Evolutionary conservation across 1,284 basidiomycete species (phyloP).

Genomic region (Malassezia globosa): DNA sequence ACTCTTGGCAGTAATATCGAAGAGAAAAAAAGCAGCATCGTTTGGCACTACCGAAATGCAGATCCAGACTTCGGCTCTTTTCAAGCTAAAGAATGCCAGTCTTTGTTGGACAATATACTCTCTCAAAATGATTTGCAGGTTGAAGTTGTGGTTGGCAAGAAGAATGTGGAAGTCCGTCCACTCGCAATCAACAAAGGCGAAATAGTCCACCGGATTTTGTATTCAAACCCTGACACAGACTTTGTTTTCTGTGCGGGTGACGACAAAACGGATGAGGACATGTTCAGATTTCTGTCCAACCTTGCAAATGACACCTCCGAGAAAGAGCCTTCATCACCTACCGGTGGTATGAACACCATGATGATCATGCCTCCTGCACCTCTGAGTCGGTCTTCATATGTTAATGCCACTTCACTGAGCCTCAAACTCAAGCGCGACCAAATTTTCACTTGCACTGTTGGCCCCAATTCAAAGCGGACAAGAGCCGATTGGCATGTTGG

Average conservation of each 20-base stretch:
- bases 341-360: conserved; percentile 3
- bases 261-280: conserved; percentile 64
- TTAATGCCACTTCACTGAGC: not conserved
- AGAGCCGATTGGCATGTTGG: conserved; percentile 43
- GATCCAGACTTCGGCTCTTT: conserved; percentile 81
- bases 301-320: conserved; percentile 9
- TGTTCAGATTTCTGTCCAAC: conserved; percentile 36
- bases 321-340: not conserved
- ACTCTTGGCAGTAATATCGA: conserved; percentile 94
- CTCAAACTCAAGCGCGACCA: conserved; percentile 20
- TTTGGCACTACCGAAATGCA: conserved; percentile 87
- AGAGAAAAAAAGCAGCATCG: conserved; percentile 89
- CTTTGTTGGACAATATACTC: conserved; percentile 73
- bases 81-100: conserved; percentile 72
- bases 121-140: conserved; percentile 43
- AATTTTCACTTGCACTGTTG: conserved; percentile 41
- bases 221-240: conserved; percentile 80
- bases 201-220: conserved; percentile 86
- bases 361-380: conserved; percentile 19
- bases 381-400: conserved; percentile 15
- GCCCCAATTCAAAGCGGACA: conserved; percentile 38
- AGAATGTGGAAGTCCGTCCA: conserved; percentile 93
- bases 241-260: conserved; percentile 96
- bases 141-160: conserved; percentile 62
- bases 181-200: conserved; percentile 95